Evolutionary conservation across 1,284 basidiomycete genomes (phyloP).

Genomic region (Gomphus bonarii): DNA sequence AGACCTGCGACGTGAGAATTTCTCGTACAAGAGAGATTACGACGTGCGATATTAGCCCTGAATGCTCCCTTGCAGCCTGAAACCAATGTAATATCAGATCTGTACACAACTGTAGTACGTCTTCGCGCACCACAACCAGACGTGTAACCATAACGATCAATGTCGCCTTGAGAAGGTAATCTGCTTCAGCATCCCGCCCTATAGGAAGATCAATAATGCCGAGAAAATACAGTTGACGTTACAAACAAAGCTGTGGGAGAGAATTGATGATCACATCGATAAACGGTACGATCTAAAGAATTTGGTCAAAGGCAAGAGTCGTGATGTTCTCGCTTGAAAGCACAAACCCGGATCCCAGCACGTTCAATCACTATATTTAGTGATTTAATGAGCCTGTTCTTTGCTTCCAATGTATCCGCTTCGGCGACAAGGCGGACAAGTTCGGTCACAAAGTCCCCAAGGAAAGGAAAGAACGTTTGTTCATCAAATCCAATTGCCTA

Average conservation of each 20-base stretch:
- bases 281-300: slow-evolving; percentile 58
- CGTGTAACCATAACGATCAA: slow-evolving; percentile 66
- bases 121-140: slow-evolving; percentile 49
- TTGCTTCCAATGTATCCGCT: slow-evolving; percentile 69
- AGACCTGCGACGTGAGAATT: slow-evolving; percentile 54
- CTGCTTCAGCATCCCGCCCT: slow-evolving; percentile 54
- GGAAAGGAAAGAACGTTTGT: slow-evolving; percentile 46
- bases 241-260: slow-evolving; percentile 69
- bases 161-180: slow-evolving; percentile 72
- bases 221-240: slow-evolving; percentile 2
- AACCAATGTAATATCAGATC: background rate
- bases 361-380: slow-evolving; percentile 69
- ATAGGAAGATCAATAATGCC: background rate
- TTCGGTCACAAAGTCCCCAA: slow-evolving; percentile 47
- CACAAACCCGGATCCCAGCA: slow-evolving; percentile 45
- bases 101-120: background rate
- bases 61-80: slow-evolving; percentile 54
- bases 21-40: slow-evolving; percentile 73
- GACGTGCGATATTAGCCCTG: slow-evolving; percentile 42
- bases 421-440: slow-evolving; percentile 64
- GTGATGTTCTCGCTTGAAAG: background rate
- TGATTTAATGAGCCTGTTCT: slow-evolving; percentile 59
- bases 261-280: slow-evolving; percentile 54
- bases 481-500: slow-evolving; percentile 53
- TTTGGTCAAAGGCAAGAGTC: slow-evolving; percentile 1